Evolutionary conservation across 2,329 filamentous ascomycete species (phyloP), one percentile per base, ranked within the genome.

Genomic region (Talaromyces sp.): DNA sequence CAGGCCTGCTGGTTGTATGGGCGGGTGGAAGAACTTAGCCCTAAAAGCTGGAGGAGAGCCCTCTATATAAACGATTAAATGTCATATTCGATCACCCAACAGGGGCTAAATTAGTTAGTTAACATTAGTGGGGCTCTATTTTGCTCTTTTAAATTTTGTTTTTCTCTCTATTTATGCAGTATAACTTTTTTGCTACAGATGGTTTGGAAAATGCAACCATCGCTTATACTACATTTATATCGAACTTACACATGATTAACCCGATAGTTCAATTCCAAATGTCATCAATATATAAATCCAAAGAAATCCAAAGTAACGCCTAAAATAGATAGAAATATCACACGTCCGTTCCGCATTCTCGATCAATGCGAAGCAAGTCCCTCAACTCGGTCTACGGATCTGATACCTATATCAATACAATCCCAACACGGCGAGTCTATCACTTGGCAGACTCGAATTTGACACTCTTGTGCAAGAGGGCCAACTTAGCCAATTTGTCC

Each of bases 401-500:
- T 11, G 45, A 47, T 47, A 13, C 5, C 19, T 25, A 25, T 60
- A 49, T 34, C 58, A 49, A 49, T 49, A 49, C 58, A 60, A 22
- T 7, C 19, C 5, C 40, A n/a, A 58, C 3, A 45, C 13, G 2
- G 7, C 5, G 13, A n/a, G 27, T 10, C 13, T 10, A 31, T 43
- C 4, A 60, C 17, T 22, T 49, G 7, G 40, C 29, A 17, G 40
- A n/a, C 19, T 36, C 17, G 2, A 60, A 49, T n/a, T 49, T 60
- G 19, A 60, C 19, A 15, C 58, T 31, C 58, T 49, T 60, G 29
- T 60, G 58, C 40, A 60, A 17, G 22, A 60, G 49, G 1, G 58
- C 40, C 29, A 60, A n/a, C 13, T n/a, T 22, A 25, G 58, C 58
- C 40, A 60, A 34, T 11, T 49, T 60, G 29, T 60, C 40, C 17